Evolutionary conservation across 1,284 basidiomycete species (phyloP).

Genomic region (Apiotrichum siamense): DNA sequence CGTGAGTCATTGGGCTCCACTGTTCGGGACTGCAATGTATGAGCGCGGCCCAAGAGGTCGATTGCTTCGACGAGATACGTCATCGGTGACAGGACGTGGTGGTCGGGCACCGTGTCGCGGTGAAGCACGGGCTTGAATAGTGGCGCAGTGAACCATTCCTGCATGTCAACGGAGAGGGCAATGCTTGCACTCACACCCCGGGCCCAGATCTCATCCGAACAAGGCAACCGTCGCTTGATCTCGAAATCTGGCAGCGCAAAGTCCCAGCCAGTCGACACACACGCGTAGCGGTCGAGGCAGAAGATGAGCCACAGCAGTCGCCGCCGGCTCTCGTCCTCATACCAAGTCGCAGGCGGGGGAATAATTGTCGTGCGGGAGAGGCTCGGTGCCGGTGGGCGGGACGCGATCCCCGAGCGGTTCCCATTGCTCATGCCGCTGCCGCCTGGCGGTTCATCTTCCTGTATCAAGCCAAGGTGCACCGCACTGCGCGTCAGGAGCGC

Average conservation of each 20-base stretch:
- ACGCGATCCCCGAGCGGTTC: neutral
- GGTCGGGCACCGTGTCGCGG: conserved; percentile 18
- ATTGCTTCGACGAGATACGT: conserved; percentile 45
- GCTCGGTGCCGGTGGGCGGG: conserved; percentile 17
- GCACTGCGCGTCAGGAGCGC: conserved; percentile 44
- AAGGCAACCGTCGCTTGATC: conserved; percentile 41
- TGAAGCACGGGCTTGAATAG: conserved; percentile 37
- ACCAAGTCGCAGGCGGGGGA: conserved; percentile 38
- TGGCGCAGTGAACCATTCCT: conserved; percentile 41
- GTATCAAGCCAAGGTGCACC: conserved; percentile 41
- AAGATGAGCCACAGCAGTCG: conserved; percentile 47
- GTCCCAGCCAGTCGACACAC: conserved; percentile 45
- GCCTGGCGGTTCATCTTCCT: conserved; percentile 28
- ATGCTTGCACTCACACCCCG: conserved; percentile 24
- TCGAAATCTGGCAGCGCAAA: conserved; percentile 45
- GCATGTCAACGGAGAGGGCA: neutral
- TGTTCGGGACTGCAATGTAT: conserved; percentile 39
- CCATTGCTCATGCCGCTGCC: conserved; percentile 8
- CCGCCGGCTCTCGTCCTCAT: conserved; percentile 44
- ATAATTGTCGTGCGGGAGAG: conserved; percentile 42
- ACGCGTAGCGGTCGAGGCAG: conserved; percentile 45
- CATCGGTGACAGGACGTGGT: conserved; percentile 32
- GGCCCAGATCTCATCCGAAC: conserved; percentile 39
- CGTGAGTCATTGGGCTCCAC: conserved; percentile 37
- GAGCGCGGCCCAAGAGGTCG: conserved; percentile 42